phyloP scores from a whole-genome alignment of 495 filamentous ascomycete species.

The Neurospora pannonica region DNA sequence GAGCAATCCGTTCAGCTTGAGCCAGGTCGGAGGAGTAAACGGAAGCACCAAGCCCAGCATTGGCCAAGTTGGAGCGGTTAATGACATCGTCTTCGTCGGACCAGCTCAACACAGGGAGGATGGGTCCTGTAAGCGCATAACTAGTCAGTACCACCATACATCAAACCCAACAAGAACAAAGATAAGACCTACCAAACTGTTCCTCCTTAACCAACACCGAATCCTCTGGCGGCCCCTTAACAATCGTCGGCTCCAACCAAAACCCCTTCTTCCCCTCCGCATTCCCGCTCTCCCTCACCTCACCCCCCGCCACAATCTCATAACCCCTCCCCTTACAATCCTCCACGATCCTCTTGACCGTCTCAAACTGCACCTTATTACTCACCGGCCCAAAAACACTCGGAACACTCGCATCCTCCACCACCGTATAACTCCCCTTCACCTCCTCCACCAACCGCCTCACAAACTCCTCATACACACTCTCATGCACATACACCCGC shows the following conservation, averaged over 20 bases:
- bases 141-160: background rate
- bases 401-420: conserved; percentile 31
- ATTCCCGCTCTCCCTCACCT: background rate
- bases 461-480: conserved; percentile 54
- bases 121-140: conserved; percentile 22
- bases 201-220: conserved; percentile 37
- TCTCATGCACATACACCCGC: conserved; percentile 60
- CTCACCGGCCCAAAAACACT: conserved; percentile 48
- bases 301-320: conserved; percentile 32
- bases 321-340: conserved; percentile 36
- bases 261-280: conserved; percentile 27
- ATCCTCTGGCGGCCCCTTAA: conserved; percentile 37
- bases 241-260: conserved; percentile 40
- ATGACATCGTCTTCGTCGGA: conserved; percentile 50
- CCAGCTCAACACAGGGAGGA: conserved; percentile 49
- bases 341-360: conserved; percentile 39
- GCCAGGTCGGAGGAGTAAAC: conserved; percentile 46
- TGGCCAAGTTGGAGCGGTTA: conserved; percentile 43
- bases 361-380: conserved; percentile 50
- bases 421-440: conserved; percentile 28
- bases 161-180: background rate
- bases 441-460: conserved; percentile 45
- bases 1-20: conserved; percentile 40
- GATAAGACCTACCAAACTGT: conserved; percentile 32
- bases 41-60: conserved; percentile 48